Evolutionary conservation across 768 basidiomycete genomes (phyloP).

Genomic region (Rossbeevera mucosa): DNA sequence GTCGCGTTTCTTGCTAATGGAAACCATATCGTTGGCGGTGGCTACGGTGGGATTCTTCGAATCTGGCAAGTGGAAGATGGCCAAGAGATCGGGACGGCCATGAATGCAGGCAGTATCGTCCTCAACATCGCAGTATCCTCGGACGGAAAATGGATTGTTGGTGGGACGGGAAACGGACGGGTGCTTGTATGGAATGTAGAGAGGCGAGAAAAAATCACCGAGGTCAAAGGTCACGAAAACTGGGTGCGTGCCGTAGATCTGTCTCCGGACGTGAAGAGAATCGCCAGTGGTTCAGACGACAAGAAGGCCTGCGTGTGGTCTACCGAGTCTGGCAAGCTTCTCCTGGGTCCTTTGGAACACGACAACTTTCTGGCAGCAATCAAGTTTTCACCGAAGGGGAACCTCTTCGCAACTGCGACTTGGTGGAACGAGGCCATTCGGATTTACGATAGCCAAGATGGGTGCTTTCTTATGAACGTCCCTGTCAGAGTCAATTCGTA

Average conservation of each 20-base stretch:
- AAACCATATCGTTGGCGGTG: constrained; percentile 6
- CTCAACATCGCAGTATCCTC: constrained; percentile 3
- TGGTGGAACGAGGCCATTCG: constrained; percentile 12
- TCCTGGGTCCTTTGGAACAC: constrained; percentile 10
- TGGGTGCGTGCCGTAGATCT: constrained; percentile 18
- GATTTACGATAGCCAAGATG: constrained; percentile 8
- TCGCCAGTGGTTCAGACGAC: constrained; percentile 14
- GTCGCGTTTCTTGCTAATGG: constrained; percentile 5
- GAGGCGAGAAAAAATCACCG: background rate
- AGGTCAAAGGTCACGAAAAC: constrained; percentile 4
- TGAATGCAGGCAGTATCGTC: constrained; percentile 6
- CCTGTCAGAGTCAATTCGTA: constrained; percentile 8
- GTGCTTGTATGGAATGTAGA: constrained; percentile 12
- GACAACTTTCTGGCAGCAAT: constrained; percentile 1
- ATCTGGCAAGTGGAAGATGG: constrained; percentile 4
- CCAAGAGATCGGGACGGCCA: background rate
- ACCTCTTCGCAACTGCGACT: constrained; percentile 10
- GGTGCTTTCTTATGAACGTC: constrained; percentile 6
- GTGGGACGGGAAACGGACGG: constrained; percentile 3
- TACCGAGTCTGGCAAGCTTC: constrained; percentile 4
- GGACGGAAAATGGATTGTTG: constrained; percentile 10
- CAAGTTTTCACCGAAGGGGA: constrained; percentile 13
- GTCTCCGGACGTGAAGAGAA: constrained; percentile 7
- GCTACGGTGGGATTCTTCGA: constrained; percentile 8
- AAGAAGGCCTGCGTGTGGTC: constrained; percentile 8